phyloP scores from a whole-genome alignment of 2,329 filamentous ascomycete genomes.

The Pyrenochaeta sp. region DNA sequence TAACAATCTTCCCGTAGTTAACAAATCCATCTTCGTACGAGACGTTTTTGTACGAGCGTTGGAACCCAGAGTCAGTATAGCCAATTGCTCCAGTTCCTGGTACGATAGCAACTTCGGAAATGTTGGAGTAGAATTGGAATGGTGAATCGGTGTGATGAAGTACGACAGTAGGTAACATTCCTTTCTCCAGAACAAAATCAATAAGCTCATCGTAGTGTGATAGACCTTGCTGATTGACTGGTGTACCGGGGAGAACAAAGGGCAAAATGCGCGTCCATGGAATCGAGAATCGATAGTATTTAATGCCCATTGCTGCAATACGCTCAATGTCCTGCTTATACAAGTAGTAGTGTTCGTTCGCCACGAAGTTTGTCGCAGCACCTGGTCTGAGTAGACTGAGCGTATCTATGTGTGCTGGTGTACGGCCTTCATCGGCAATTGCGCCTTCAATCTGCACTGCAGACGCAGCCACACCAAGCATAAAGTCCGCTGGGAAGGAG shows the following conservation, averaged over 20 bases:
- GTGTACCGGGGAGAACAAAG: slow-evolving; percentile 60
- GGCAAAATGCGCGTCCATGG: slow-evolving; percentile 63
- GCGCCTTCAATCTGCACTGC: slow-evolving; percentile 42
- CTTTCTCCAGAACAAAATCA: slow-evolving; percentile 58
- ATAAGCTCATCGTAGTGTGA: slow-evolving; percentile 65
- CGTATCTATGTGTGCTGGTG: slow-evolving; percentile 31
- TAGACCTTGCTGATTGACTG: slow-evolving; percentile 61
- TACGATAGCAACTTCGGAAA: slow-evolving; percentile 30
- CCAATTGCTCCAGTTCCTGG: slow-evolving; percentile 39
- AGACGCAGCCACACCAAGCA: slow-evolving; percentile 40
- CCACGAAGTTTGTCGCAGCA: slow-evolving; percentile 30
- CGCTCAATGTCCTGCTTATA: slow-evolving; percentile 67
- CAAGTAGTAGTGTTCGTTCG: slow-evolving; percentile 63
- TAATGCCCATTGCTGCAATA: slow-evolving; percentile 61
- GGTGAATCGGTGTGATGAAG: slow-evolving; percentile 62
- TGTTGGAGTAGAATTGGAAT: slow-evolving; percentile 52
- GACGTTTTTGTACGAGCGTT: slow-evolving; percentile 49
- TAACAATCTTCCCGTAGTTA: slow-evolving; percentile 62
- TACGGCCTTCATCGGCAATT: slow-evolving; percentile 41
- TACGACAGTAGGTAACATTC: slow-evolving; percentile 60
- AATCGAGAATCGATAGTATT: slow-evolving; percentile 63
- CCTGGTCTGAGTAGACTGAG: slow-evolving; percentile 16
- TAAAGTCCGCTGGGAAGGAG: slow-evolving; percentile 59
- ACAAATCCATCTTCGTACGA: slow-evolving; percentile 62
- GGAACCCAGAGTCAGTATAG: slow-evolving; percentile 48